phyloP scores from a whole-genome alignment of 176 grass and related monocot genomes.

The Oryza longistaminata region DNA sequence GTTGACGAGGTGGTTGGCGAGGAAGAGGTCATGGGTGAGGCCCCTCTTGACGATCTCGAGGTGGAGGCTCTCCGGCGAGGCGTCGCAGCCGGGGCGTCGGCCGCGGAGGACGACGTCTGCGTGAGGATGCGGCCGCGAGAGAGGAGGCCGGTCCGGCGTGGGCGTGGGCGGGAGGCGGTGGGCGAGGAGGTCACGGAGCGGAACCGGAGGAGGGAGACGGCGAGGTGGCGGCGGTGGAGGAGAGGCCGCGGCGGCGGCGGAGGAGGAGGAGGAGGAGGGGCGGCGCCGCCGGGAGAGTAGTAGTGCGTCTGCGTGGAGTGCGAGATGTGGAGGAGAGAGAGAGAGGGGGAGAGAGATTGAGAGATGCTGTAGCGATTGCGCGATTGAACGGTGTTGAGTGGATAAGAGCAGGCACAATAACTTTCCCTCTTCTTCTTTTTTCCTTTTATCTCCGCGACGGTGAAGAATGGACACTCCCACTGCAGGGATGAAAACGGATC shows the following conservation, averaged over 20 bases:
- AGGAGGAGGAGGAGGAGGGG: neutral
- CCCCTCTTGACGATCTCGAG: constrained; percentile 57
- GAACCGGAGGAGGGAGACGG: constrained; percentile 24
- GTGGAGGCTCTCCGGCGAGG: constrained; percentile 53
- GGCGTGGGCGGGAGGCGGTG: constrained; percentile 11
- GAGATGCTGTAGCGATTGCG: too few species aligned
- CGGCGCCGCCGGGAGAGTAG: too few species aligned
- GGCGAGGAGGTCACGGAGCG: constrained; percentile 28
- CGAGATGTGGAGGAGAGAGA: too few species aligned
- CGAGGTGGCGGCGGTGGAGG: neutral
- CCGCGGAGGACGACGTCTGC: constrained; percentile 26
- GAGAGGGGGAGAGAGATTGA: too few species aligned
- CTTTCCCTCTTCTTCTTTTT: too few species aligned
- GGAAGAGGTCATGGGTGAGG: constrained; percentile 55
- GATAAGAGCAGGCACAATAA: too few species aligned
- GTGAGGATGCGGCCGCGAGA: constrained; percentile 26
- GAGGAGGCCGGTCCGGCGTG: neutral
- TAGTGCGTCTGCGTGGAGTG: too few species aligned
- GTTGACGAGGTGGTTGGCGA: constrained; percentile 62
- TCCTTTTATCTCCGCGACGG: too few species aligned
- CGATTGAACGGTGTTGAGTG: too few species aligned
- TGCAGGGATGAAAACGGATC: too few species aligned
- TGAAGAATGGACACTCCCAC: too few species aligned
- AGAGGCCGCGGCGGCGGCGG: neutral
- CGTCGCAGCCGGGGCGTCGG: constrained; percentile 15